phyloP scores from a whole-genome alignment of 345 rosid genomes.

The Rhodamnia rubescens region DNA sequence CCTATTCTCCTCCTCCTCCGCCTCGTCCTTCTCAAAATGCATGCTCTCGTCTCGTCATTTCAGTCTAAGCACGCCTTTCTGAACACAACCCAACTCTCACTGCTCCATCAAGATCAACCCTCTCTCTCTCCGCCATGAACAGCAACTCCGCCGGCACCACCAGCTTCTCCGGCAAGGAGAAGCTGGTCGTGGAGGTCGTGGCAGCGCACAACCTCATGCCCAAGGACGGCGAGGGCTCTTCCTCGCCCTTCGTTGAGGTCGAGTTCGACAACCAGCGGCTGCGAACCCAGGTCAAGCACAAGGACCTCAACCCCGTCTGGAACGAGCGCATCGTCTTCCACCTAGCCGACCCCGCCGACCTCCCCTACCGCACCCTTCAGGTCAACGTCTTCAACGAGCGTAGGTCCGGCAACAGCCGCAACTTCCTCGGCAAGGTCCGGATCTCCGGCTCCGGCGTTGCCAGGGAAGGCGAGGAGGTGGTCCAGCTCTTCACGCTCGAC shows the following conservation, averaged over 20 bases:
- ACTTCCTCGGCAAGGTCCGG: conserved; percentile 60
- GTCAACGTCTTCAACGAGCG: conserved; percentile 53
- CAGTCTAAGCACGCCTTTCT: neutral
- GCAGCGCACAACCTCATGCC: conserved; percentile 74
- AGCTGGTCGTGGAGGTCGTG: conserved; percentile 57
- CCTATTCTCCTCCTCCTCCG: neutral
- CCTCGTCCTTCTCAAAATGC: neutral
- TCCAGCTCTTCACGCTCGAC: conserved; percentile 47
- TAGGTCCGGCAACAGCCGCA: conserved; percentile 37
- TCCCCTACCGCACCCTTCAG: conserved; percentile 43
- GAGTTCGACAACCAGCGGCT: conserved; percentile 54
- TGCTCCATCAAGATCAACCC: neutral
- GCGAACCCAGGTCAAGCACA: conserved; percentile 41
- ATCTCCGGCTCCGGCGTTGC: conserved; percentile 31
- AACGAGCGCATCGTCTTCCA: conserved; percentile 62
- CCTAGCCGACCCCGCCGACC: conserved; percentile 31
- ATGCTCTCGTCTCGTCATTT: neutral
- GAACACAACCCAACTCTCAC: neutral
- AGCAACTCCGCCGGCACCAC: neutral
- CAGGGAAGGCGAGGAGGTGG: conserved; percentile 33
- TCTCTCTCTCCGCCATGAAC: neutral
- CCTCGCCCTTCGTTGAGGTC: conserved; percentile 62
- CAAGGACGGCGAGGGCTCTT: conserved; percentile 72
- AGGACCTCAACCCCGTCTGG: conserved; percentile 70
- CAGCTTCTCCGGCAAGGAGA: conserved; percentile 21